These are phyloP conservation scores for Salvia splendens DNA, from an alignment of 257 asterid genomes.

Conservation along the genomic window DNA sequence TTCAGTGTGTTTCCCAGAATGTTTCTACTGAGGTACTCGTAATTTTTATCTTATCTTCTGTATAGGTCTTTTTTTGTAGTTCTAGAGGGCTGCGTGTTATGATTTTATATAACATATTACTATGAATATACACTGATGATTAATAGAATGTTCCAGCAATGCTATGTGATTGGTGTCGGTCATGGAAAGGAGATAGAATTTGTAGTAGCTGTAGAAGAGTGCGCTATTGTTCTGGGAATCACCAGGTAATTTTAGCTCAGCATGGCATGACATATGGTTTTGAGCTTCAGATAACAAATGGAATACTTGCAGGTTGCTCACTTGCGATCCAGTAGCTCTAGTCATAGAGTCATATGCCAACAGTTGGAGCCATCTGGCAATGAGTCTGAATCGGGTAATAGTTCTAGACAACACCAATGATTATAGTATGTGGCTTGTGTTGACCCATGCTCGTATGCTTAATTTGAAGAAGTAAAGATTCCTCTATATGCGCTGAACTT, in stretches of 20 bases:
- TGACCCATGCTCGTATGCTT: background rate
- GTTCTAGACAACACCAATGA: conserved; percentile 25
- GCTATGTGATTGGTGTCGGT: conserved; percentile 89
- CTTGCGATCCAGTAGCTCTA: conserved; percentile 66
- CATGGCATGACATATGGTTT: background rate
- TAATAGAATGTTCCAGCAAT: conserved; percentile 44
- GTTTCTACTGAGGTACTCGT: background rate
- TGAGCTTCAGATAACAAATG: conserved; percentile 26
- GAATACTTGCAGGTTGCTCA: conserved; percentile 65
- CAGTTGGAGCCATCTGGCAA: conserved; percentile 43
- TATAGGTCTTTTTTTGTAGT: background rate
- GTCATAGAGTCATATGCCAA: conserved; percentile 62
- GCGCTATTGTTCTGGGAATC: conserved; percentile 76
- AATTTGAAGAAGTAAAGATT: conserved; percentile 2
- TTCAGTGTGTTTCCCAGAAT: background rate
- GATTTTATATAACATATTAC: conserved; percentile 3
- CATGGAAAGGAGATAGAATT: conserved; percentile 86
- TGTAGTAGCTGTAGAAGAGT: conserved; percentile 73
- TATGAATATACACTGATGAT: conserved; percentile 19
- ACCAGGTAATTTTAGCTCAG: conserved; percentile 61
- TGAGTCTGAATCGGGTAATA: conserved; percentile 50
- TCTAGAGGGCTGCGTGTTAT: background rate
- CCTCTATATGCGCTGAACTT: background rate
- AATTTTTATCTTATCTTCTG: background rate
- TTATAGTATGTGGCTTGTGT: conserved; percentile 26